Evolutionary conservation across 129 eudicot species (phyloP).

Genomic region (Flaveria ramosissima): DNA sequence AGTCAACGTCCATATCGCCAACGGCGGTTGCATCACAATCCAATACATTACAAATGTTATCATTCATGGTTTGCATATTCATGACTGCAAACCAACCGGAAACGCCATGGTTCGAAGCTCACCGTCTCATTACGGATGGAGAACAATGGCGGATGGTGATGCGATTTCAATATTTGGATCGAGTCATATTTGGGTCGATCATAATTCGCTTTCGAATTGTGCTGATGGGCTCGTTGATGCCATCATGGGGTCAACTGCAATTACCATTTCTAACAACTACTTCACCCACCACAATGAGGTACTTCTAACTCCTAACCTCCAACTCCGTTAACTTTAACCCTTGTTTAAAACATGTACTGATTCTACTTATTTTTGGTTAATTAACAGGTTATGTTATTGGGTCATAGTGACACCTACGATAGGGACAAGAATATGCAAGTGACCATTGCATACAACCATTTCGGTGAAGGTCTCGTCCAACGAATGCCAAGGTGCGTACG

Average conservation of each 20-base stretch:
- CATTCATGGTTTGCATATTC: constrained; percentile 80
- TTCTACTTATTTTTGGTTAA: not conserved
- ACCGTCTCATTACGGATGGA: constrained; percentile 74
- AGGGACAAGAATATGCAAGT: constrained; percentile 90
- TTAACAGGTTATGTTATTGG: constrained; percentile 82
- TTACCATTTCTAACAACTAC: constrained; percentile 81
- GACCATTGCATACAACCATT: constrained; percentile 95
- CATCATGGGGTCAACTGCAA: constrained; percentile 71
- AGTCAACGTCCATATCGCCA: constrained; percentile 68
- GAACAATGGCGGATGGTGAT: constrained; percentile 90
- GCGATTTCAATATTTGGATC: constrained; percentile 77
- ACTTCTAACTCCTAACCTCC: not conserved
- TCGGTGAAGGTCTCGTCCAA: constrained; percentile 95
- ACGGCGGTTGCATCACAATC: constrained; percentile 80
- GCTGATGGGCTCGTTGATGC: constrained; percentile 84
- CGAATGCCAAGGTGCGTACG: constrained; percentile 87
- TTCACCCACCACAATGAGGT: constrained; percentile 97
- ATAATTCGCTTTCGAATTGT: constrained; percentile 71
- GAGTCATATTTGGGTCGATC: constrained; percentile 86
- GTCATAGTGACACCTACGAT: constrained; percentile 81
- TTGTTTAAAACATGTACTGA: not conserved
- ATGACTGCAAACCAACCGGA: constrained; percentile 80
- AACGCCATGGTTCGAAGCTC: constrained; percentile 92
- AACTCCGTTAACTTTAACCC: not conserved
- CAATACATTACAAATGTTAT: constrained; percentile 75